Conservation (phyloP, 139 green algal species). For the Tetraselmis striata region DNA sequence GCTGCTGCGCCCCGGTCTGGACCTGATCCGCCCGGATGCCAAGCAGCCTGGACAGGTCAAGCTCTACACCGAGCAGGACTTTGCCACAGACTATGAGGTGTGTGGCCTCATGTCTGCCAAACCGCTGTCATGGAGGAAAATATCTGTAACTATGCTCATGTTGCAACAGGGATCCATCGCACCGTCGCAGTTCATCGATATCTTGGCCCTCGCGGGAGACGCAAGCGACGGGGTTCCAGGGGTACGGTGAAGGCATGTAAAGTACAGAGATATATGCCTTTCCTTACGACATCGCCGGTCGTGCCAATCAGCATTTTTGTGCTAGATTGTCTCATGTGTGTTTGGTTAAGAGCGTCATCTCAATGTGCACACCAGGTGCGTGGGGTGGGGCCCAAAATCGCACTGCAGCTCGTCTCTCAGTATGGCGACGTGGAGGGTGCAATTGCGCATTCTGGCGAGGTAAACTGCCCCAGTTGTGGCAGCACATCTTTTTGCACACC, state of each 20-base stretch:
- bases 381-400: slow-evolving; percentile 49
- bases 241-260: too few species aligned
- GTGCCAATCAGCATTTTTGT: too few species aligned
- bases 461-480: not conserved
- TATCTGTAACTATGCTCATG: not conserved
- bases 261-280: too few species aligned
- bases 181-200: not conserved
- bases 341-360: too few species aligned
- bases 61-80: slow-evolving; percentile 35
- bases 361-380: slow-evolving; percentile 27
- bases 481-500: not conserved
- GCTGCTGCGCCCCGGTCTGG: slow-evolving; percentile 48
- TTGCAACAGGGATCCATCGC: not conserved
- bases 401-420: slow-evolving; percentile 26
- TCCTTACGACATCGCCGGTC: not conserved
- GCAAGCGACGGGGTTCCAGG: not conserved
- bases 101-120: not conserved
- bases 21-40: slow-evolving; percentile 44
- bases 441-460: slow-evolving; percentile 19
- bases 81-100: slow-evolving; percentile 20
- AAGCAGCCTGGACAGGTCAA: slow-evolving; percentile 7
- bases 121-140: not conserved
- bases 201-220: not conserved
- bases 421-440: slow-evolving; percentile 31
- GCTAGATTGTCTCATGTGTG: too few species aligned